Percentiles rank a stretch among this genome's conserved stretches.
phyloP scores from a whole-genome alignment of 169 alveolate genomes.

The Blepharisma undulans region DNA sequence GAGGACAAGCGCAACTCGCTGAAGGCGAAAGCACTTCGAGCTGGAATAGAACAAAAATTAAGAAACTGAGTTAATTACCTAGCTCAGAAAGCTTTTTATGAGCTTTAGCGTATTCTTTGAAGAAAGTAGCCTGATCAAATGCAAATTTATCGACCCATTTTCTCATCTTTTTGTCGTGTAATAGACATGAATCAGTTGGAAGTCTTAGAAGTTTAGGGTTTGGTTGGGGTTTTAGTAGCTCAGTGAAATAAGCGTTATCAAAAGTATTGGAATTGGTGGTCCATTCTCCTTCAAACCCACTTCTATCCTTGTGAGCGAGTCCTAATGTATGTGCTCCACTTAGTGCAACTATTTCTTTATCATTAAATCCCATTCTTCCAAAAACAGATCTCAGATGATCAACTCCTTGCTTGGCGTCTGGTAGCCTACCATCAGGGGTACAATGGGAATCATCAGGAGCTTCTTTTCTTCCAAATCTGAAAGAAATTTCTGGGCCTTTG shows the following conservation, averaged over 20 bases:
- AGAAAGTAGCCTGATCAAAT: constrained; percentile 64
- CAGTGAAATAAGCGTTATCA: constrained; percentile 69
- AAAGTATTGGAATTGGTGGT: constrained; percentile 55
- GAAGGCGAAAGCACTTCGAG: neutral
- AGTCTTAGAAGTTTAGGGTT: constrained; percentile 47
- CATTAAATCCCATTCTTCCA: constrained; percentile 68
- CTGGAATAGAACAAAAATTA: neutral
- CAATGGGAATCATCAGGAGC: neutral
- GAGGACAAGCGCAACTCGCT: neutral
- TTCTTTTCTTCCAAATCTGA: constrained; percentile 36
- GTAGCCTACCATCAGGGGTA: constrained; percentile 51
- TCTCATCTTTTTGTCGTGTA: constrained; percentile 59
- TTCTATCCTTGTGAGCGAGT: constrained; percentile 54
- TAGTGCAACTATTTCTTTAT: constrained; percentile 75
- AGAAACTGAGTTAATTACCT: constrained; percentile 44
- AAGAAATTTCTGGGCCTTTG: constrained; percentile 71
- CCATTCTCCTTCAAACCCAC: constrained; percentile 66
- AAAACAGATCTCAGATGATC: constrained; percentile 44
- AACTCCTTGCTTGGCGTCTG: constrained; percentile 33
- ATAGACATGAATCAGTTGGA: constrained; percentile 53
- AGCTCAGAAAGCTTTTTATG: constrained; percentile 72
- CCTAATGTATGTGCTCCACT: constrained; percentile 82
- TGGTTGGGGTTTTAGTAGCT: constrained; percentile 51
- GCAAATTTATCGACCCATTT: constrained; percentile 64
- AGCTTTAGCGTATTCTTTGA: constrained; percentile 72